Evolutionary conservation across 495 filamentous ascomycete genomes (phyloP).

Genomic region (Polyplosphaeria fusca): DNA sequence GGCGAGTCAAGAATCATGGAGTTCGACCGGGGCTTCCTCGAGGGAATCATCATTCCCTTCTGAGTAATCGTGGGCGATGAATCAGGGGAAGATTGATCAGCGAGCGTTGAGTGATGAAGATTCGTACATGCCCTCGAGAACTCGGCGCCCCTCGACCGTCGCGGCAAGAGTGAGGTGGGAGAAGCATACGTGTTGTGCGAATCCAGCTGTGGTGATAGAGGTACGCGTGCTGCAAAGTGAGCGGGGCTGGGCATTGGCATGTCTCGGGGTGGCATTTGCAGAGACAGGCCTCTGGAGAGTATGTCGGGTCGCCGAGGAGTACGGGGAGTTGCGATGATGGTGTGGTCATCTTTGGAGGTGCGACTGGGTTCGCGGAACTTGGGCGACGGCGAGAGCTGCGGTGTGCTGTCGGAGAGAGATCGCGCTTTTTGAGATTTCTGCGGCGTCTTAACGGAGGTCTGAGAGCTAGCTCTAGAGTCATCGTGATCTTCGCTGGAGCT

Average conservation of each 20-base stretch:
- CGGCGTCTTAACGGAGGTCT: conserved; percentile 19
- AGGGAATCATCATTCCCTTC: conserved; percentile 74
- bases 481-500: conserved; percentile 8
- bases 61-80: conserved; percentile 85
- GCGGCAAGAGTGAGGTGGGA: conserved; percentile 75
- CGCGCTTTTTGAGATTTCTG: conserved; percentile 38
- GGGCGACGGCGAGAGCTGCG: conserved; percentile 61
- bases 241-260: conserved; percentile 51
- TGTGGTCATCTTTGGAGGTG: conserved; percentile 78
- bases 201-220: conserved; percentile 83
- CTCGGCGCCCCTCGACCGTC: conserved; percentile 82
- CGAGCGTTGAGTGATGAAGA: conserved; percentile 91
- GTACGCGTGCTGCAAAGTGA: conserved; percentile 60
- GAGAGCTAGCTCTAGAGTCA: conserved; percentile 2
- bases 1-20: conserved; percentile 48
- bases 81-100: conserved; percentile 85
- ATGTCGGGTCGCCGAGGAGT: conserved; percentile 63
- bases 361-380: conserved; percentile 58
- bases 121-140: conserved; percentile 93
- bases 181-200: conserved; percentile 78
- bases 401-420: conserved; percentile 45
- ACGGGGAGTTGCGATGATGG: conserved; percentile 49
- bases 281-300: conserved; percentile 59
- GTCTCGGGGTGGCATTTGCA: conserved; percentile 68
- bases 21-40: conserved; percentile 48